Evolutionary conservation across 1,139 yeast species (phyloP), one percentile per base, ranked within the genome.

Genomic region (Pichia sp.): DNA sequence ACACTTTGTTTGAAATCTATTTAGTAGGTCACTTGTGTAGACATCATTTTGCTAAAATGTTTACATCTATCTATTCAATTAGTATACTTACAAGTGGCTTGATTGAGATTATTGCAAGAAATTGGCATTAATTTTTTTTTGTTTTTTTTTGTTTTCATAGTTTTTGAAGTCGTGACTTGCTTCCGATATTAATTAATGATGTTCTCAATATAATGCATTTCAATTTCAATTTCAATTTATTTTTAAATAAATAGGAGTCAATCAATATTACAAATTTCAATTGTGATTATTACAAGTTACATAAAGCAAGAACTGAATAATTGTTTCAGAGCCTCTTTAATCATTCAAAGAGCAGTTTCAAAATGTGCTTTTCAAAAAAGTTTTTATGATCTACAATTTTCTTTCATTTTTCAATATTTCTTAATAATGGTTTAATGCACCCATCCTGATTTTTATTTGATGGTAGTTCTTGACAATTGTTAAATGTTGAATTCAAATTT

Each of bases 371-470:
- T n/a, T n/a, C n/a, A n/a, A n/a, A n/a, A n/a, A n/a, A n/a, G n/a
- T n/a, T 23, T 32, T 3, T 22, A 11, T 32, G 25, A 6, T 26
- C 8, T 26, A 9, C 20, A 31, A 20, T 31, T 31, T 6, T 11
- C 20, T 31, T 31, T 31, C 33, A 31, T 1, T 31, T 4, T 20
- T 9, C 8, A 31, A 20, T 12, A 20, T 20, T 31, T 31, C 5
- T 20, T 31, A 20, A 31, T 20, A 32, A 22, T 32, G 9, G 7
- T n/a, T 40, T 47, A 45, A 34, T 48, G 53, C 53, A 50, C 34
- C 51, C 48, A 50, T 48, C 42, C 49, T 50, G 37, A 30, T 33
- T 25, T 34, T 36, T 50, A 22, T 45, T 50, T 39, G 45, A 38
- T 30, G 25, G 29, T 30, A 25, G 8, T 23, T n/a, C n/a, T n/a